phyloP scores from a whole-genome alignment of 306 rosid genomes.

The Begonia fuchsioides region DNA sequence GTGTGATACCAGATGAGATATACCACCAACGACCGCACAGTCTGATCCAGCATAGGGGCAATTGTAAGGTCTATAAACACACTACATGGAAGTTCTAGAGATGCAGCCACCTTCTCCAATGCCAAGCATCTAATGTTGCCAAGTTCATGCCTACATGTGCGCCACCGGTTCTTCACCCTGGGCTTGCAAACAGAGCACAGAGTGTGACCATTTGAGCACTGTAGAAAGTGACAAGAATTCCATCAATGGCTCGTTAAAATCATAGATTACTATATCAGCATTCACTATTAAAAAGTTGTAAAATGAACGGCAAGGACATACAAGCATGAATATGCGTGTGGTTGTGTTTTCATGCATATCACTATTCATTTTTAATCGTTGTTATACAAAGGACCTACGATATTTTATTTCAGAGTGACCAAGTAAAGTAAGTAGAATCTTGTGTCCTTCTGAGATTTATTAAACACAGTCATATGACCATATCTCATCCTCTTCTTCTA shows the following conservation, averaged over 20 bases:
- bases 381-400: too few relatives aligned
- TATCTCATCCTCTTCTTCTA: too few relatives aligned
- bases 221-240: constrained; percentile 1
- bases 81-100: constrained; percentile 86
- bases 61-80: constrained; percentile 62
- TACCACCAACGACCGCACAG: constrained; percentile 65
- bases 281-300: background rate
- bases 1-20: constrained; percentile 65
- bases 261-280: background rate
- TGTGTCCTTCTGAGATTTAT: too few relatives aligned
- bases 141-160: constrained; percentile 84
- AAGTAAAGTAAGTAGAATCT: too few relatives aligned
- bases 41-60: constrained; percentile 97
- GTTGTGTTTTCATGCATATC: too few relatives aligned
- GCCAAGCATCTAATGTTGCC: constrained; percentile 92
- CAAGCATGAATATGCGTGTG: too few relatives aligned
- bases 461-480: too few relatives aligned
- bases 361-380: too few relatives aligned
- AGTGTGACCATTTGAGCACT: too few relatives aligned
- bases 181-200: too few relatives aligned
- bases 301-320: background rate
- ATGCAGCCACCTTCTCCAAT: constrained; percentile 92
- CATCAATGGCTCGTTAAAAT: background rate
- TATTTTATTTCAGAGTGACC: too few relatives aligned
- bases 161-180: constrained; percentile 86